Evolutionary conservation across 257 asterid species (phyloP).

Genomic region (Fraxinus americana): DNA sequence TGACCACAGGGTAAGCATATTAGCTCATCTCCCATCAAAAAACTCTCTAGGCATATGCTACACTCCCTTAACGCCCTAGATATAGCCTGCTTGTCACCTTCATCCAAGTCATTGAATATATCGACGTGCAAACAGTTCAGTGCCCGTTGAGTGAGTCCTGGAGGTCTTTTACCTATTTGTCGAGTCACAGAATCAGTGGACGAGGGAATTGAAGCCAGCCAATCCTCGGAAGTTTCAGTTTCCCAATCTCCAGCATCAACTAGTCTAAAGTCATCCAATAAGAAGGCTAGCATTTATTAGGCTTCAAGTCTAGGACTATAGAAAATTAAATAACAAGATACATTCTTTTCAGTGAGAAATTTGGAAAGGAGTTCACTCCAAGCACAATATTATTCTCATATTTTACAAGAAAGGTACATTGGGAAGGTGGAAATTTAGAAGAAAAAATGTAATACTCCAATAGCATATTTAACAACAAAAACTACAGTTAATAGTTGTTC

Average conservation of each 20-base stretch:
- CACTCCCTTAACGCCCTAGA: slow-evolving; percentile 33
- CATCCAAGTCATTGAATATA: slow-evolving; percentile 35
- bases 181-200: slow-evolving; percentile 28
- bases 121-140: slow-evolving; percentile 48
- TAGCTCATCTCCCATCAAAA: slow-evolving; percentile 66
- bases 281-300: not conserved
- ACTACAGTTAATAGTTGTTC: not conserved
- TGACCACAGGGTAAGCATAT: slow-evolving; percentile 64
- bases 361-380: not conserved
- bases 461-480: too few species aligned
- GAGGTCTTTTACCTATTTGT: slow-evolving; percentile 43
- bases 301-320: not conserved
- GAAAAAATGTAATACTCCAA: too few species aligned
- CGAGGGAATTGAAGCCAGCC: slow-evolving; percentile 38
- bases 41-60: slow-evolving; percentile 82
- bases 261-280: slow-evolving; percentile 42
- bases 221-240: slow-evolving; percentile 51
- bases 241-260: slow-evolving; percentile 66
- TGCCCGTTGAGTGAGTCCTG: slow-evolving; percentile 69
- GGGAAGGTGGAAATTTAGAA: not conserved
- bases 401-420: not conserved
- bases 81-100: slow-evolving; percentile 27
- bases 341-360: not conserved
- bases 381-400: too few species aligned
- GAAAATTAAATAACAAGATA: not conserved